Base-by-base conservation (phyloP, 78 protist species). In the Speleostelium caveatum region DNA sequence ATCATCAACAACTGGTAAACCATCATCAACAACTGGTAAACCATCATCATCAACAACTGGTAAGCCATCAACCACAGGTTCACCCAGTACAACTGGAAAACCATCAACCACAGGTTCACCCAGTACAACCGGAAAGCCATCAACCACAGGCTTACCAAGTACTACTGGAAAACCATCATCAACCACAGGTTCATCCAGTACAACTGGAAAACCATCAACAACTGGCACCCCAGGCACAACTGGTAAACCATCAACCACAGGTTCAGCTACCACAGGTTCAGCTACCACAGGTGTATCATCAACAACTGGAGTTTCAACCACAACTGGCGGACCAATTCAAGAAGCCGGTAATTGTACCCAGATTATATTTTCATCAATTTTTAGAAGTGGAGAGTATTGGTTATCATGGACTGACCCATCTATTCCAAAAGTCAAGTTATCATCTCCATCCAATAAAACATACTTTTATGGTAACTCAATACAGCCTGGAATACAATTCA, bases 391-490 rank as follows among this genome's bases (percentile, higher is more conserved):
- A 21, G 1, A 22, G 10, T 60, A 63, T 62, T 7, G 42, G 1
- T 41, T 45, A 4, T 63, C 78, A 19, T 72, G 78, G 78, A 72
- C 65, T 3, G 42, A 72, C 51, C 6, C 63, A 51, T 33, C 10
- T 53, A 17, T 51, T 24, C 42, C 42, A 72, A 26, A 42, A 32
- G 78, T 72, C 0, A 16, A 35, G 5, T 51, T 72, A 28, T 33
- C 30, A 51, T 26, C 28, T n/a, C 16, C 4, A 7, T 30, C 28
- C 30, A 53, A 62, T 22, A 28, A 51, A 7, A 49, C 55, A 4
- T 76, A 21, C 45, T 76, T 49, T 36, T 35, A 42, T 19, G 72
- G 72, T 30, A 26, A 41, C 26, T 35, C 63, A 17, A 63, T 76
- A 21, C 32, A 35, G 1, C 72, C 55, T 45, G 72, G 61, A 19